Evolutionary conservation across 495 filamentous ascomycete genomes (phyloP).

Genomic region (Astrothelium subdiscretum): DNA sequence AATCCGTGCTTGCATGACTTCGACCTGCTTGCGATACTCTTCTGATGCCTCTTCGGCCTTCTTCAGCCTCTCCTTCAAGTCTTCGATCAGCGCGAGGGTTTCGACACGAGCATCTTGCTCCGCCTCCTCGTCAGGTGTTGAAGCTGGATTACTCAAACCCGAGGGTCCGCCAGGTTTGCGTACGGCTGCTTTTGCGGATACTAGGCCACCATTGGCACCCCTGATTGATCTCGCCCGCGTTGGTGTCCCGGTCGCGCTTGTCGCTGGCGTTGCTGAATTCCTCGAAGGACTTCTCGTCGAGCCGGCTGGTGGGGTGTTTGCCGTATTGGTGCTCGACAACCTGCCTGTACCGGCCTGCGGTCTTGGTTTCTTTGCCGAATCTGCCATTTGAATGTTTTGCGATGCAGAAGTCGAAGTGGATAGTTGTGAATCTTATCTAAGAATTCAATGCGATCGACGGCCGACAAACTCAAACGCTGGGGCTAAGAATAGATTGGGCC

Average conservation of each 20-base stretch:
- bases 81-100: slow-evolving; percentile 68
- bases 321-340: neutral
- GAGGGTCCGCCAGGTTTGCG: slow-evolving; percentile 6
- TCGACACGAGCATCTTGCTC: slow-evolving; percentile 56
- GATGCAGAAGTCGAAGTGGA: neutral
- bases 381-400: neutral
- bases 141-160: slow-evolving; percentile 1
- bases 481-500: neutral
- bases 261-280: neutral
- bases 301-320: neutral
- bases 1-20: slow-evolving; percentile 71
- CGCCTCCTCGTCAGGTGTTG: slow-evolving; percentile 11
- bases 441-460: neutral
- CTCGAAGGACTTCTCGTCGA: neutral
- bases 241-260: neutral
- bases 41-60: slow-evolving; percentile 71
- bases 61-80: slow-evolving; percentile 67
- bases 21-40: slow-evolving; percentile 70
- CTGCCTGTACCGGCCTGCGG: neutral
- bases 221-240: slow-evolving; percentile 11
- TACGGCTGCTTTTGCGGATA: slow-evolving; percentile 20
- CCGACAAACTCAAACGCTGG: neutral
- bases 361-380: neutral
- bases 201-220: slow-evolving; percentile 6
- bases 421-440: neutral